Base-by-base conservation (phyloP, 2,329 filamentous ascomycete species). In the Calonectria pauciramosa region DNA sequence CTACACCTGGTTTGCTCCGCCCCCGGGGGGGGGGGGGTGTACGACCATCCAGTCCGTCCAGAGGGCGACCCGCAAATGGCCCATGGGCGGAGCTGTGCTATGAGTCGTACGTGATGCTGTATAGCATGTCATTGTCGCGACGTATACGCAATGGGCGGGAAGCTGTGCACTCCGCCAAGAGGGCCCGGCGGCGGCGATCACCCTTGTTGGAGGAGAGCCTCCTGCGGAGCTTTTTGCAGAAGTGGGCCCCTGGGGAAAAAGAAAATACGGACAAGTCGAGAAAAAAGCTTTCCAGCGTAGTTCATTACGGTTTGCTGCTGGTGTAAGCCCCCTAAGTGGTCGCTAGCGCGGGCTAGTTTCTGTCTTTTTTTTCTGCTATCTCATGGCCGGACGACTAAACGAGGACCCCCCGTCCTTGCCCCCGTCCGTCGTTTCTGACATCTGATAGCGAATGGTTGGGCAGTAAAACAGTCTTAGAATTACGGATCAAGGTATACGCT, bases 131-230 rank as follows among this genome's bases (percentile, higher is more conserved):
- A 75, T 79, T 59, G 71, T 67, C 71, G 70, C 68, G 49, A 71
- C 77, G 78, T 80, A 76, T 44, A 78, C 79, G 79, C 79, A 81
- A 79, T 79, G 65, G 59, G 67, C 68, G 66, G 70, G 56, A 71
- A 71, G 74, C 74, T 70, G 77, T 79, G 77, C 74, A 66, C 47
- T 60, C 64, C 44, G 79, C 79, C 79, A 81, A 81, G 79, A 56
- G 56, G 56, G 47, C 54, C 59, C 74, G 69, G 68, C 76, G 71
- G 32, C 72, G 79, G 59, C 74, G 75, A 81, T 81, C 78, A 80
- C 73, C 79, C 78, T 78, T 73, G 77, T 67, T 36, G 44, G 44
- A 71, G 36, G 73, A 65, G 70, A 77, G 71, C 28, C 64, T 52
- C 60, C 56, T 70, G 16, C 28, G 72, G 49, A 60, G 60, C 23